phyloP scores from a whole-genome alignment of 345 rosid species.

The Fremontodendron californicum region DNA sequence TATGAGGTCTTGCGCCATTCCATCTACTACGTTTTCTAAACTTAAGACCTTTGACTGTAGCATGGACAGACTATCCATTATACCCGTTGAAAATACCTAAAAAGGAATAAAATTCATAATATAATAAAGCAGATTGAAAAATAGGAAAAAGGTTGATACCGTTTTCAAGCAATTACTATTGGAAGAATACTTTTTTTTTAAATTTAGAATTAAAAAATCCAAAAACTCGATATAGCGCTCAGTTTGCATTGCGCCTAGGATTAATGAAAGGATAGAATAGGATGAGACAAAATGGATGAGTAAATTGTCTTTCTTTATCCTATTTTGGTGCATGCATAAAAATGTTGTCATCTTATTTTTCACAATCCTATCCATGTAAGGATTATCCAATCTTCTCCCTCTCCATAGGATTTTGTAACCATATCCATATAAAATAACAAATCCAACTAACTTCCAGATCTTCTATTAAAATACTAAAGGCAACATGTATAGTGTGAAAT shows the following conservation, averaged over 20 bases:
- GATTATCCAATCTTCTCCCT: neutral
- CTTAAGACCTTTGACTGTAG: constrained; percentile 70
- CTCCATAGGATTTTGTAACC: neutral
- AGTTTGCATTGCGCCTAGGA: neutral
- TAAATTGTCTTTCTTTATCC: neutral
- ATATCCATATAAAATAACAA: neutral
- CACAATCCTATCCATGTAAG: neutral
- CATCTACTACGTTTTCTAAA: constrained; percentile 69
- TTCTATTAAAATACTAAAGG: neutral
- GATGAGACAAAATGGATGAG: neutral
- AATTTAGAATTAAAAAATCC: neutral
- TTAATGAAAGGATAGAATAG: neutral
- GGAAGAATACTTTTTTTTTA: neutral
- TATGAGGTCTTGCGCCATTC: constrained; percentile 41
- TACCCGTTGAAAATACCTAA: constrained; percentile 71
- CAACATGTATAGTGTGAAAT: neutral
- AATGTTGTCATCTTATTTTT: too few relatives aligned
- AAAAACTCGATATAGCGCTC: neutral
- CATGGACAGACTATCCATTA: constrained; percentile 55
- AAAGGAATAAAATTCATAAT: neutral
- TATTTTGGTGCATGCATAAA: neutral
- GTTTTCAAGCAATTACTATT: neutral
- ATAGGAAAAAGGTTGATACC: neutral
- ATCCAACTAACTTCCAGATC: neutral
- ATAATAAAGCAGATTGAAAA: neutral